A percentile compares a stretch with the other conserved stretches of the same genome.
These are phyloP conservation scores for Vinca major DNA, from an alignment of 305 asterid species.

Conservation along the genomic window DNA sequence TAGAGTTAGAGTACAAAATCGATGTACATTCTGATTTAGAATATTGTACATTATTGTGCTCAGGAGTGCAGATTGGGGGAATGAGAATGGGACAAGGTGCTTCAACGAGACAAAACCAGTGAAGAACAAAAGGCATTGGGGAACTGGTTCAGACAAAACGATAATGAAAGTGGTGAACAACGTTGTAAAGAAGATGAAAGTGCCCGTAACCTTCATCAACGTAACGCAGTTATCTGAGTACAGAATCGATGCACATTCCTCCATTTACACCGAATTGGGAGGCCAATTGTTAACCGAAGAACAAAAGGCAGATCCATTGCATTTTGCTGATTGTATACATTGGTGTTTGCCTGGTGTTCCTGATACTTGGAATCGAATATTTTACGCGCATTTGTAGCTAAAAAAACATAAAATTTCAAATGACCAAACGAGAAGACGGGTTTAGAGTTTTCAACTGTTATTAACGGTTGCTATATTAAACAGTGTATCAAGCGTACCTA, in stretches of 20 bases:
- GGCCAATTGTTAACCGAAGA: constrained; percentile 56
- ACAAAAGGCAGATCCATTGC: constrained; percentile 59
- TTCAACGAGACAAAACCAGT: constrained; percentile 70
- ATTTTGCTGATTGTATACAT: constrained; percentile 78
- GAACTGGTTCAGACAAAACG: constrained; percentile 53
- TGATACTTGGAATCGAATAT: constrained; percentile 80
- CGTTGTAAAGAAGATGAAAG: constrained; percentile 47
- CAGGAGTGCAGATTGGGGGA: constrained; percentile 77
- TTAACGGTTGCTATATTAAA: no score
- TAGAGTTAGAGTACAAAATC: no score
- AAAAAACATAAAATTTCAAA: no score
- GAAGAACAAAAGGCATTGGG: constrained; percentile 47
- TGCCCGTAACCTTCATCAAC: constrained; percentile 57
- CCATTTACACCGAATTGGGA: constrained; percentile 54
- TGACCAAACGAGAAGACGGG: no score
- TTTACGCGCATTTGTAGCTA: constrained; percentile 19
- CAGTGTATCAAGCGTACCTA: no score
- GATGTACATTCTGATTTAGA: no score
- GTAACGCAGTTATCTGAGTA: constrained; percentile 73
- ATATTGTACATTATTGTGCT: no score
- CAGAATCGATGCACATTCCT: constrained; percentile 69
- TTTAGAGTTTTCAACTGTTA: no score
- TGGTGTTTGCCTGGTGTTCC: constrained; percentile 95
- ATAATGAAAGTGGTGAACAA: constrained; percentile 53
- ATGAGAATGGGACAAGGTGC: constrained; percentile 50